Base-by-base conservation (phyloP, 2,329 filamentous ascomycete genomes). In the Xylariaceae sp. region DNA sequence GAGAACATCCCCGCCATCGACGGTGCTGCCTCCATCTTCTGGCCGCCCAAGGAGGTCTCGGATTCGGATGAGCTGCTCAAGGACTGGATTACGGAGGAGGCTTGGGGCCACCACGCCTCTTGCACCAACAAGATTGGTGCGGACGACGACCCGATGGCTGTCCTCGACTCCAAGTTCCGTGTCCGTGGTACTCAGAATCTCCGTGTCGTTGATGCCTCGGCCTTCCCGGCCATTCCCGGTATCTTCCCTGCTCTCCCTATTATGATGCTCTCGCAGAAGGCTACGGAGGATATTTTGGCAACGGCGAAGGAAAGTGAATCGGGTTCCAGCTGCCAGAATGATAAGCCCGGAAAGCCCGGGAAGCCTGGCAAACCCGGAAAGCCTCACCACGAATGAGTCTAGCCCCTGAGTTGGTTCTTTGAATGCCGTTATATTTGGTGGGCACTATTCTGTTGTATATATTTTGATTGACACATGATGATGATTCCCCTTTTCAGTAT, bases 161-260 rank as follows among this genome's bases (percentile, higher is more conserved):
- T 83, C 2, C 67, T 85, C 51, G 79, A 84, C 65, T 73, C 71
- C 0, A 73, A 77, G 60, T 82, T 84, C 67, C 74, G 76, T 8
- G 81, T 85, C 3, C 73, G 78, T 30, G 80, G 80, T 1, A 77
- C 81, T 0, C 71, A 74, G 1, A 76, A 78, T 0, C 70, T 84
- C 11, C 73, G 82, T 47, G 81, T 84, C 9, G 82, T 84, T 2
- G 82, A 84, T 71, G 82, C 79, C 2, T 79, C 76, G 18, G 74
- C 77, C 1, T 83, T 79, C 61, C 78, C 80, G 2, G 75, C 73
- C 57, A 79, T 81, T 57, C 82, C 82, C 1, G 70, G 70, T 2
- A 62, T 67, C 8, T 74, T 72, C 62, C 68, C 68, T 1, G 65
- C 64, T 23, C 50, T 69, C 6, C 63, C 67, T 8, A 65, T 71